Evolutionary conservation across 331 rosid species (phyloP).

Genomic region (Cydonia oblonga): DNA sequence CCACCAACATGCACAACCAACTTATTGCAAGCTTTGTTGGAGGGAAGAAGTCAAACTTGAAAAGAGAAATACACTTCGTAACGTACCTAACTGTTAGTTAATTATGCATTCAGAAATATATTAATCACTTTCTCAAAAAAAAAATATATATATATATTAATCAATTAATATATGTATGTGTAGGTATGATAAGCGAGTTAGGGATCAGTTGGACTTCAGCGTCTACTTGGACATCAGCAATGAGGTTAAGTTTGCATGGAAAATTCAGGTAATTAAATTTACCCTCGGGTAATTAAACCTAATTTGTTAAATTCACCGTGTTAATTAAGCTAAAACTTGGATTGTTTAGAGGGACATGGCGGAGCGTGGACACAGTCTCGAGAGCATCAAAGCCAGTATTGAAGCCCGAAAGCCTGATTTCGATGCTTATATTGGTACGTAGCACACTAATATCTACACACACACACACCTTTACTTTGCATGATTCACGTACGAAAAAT

Average conservation of each 20-base stretch:
- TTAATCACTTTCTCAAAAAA: too few relatives aligned
- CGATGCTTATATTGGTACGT: slow-evolving; percentile 81
- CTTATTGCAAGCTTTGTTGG: background rate
- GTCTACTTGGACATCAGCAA: slow-evolving; percentile 96
- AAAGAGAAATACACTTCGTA: too few relatives aligned
- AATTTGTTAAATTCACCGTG: slow-evolving; percentile 1
- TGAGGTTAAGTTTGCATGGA: slow-evolving; percentile 98
- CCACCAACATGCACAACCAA: background rate
- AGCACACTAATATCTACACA: too few relatives aligned
- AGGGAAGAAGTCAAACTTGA: too few relatives aligned
- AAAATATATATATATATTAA: too few relatives aligned
- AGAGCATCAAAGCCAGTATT: slow-evolving; percentile 98
- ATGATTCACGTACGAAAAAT: background rate
- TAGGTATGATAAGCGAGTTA: slow-evolving; percentile 83
- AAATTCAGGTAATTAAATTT: slow-evolving; percentile 66
- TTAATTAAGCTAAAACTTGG: slow-evolving; percentile 3
- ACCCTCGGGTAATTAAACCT: background rate
- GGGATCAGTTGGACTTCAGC: slow-evolving; percentile 92
- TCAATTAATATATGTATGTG: background rate
- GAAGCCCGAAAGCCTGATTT: slow-evolving; percentile 97
- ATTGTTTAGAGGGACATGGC: slow-evolving; percentile 88
- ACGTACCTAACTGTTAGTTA: background rate
- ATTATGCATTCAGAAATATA: background rate
- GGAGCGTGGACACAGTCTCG: slow-evolving; percentile 98
- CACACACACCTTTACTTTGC: too few relatives aligned